Evolutionary conservation across 352 stramenopile species (phyloP), one percentile per base, ranked within the genome.

Genomic region (Nothophytophthora sp.): DNA sequence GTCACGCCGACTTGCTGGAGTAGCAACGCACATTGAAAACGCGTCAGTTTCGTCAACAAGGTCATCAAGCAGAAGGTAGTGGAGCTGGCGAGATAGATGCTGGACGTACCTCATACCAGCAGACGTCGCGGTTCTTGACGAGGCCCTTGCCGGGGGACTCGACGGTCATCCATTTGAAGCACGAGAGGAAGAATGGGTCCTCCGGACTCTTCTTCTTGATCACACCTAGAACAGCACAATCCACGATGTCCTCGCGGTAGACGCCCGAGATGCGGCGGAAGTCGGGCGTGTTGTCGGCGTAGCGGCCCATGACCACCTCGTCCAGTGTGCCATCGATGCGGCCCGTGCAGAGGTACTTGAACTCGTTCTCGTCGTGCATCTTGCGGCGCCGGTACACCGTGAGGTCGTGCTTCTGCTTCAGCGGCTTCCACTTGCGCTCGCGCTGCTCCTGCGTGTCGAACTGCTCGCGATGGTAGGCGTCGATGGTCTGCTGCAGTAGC

Each of bases 131-230:
- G 53, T 89, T 88, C 67, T 88, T 88, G 15, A 91, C 75, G 38
- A 91, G 49, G 4, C 81, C 75, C 35, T 89, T 88, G 29, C 77
- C 76, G 0, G 76, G 81, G 1, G 70, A 87, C 45, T 80, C 64
- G 42, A 89, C 78, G 6, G 76, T 88, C 76, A 88, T 88, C 81
- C 81, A 91, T 63, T 91, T 91, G 67, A 91, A 90, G 28, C 81
- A 83, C 7, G 77, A 79, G 46, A 81, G 85, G 52, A 81, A 89
- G 52, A 86, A 91, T 2, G 81, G 81, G 9, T 85, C 66, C 10
- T 63, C 45, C 0, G 53, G 40, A 18, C 71, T 80, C 46, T 74
- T 66, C 15, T 55, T 61, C 45, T 83, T 72, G 41, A 91, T 77
- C 25, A 81, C 73, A 45, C 83, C 76, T 11, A 91, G 59, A 27